A percentile compares a stretch with the other conserved stretches of the same genome.
Conservation (phyloP, 495 filamentous ascomycete genomes). For the Penicillium verhagenii region DNA sequence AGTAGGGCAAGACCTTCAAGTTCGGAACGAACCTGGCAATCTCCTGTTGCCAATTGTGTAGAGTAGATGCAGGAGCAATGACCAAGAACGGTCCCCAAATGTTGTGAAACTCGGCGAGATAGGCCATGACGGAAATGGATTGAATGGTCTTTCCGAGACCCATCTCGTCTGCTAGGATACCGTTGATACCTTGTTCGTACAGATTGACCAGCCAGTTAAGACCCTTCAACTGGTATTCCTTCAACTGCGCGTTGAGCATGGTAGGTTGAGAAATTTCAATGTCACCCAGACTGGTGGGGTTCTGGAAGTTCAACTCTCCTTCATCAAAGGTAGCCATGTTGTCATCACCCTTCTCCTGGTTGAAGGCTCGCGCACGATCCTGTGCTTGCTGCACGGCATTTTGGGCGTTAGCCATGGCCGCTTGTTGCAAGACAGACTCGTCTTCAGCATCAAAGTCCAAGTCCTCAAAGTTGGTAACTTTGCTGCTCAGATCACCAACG, state of each 20-base stretch:
- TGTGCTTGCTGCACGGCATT: conserved; percentile 94
- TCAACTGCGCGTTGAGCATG: conserved; percentile 88
- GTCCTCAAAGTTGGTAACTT: conserved; percentile 90
- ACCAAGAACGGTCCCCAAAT: conserved; percentile 99
- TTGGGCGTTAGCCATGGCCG: conserved; percentile 93
- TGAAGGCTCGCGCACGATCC: conserved; percentile 87
- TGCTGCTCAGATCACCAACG: conserved; percentile 55
- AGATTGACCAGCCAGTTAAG: conserved; percentile 98
- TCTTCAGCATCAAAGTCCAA: conserved; percentile 96
- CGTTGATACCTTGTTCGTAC: conserved; percentile 99
- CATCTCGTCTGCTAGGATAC: conserved; percentile 98
- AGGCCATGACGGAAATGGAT: conserved; percentile 98
- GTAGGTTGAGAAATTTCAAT: conserved; percentile 93
- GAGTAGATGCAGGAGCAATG: conserved; percentile 90
- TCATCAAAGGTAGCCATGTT: conserved; percentile 58
- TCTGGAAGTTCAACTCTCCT: conserved; percentile 99
- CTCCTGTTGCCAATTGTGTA: conserved; percentile 99
- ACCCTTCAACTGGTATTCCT: conserved; percentile 98
- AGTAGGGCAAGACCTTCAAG: conserved; percentile 94
- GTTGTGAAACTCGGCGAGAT: conserved; percentile 92
- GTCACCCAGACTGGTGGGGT: conserved; percentile 89
- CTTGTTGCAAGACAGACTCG: conserved; percentile 74
- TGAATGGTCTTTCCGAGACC: conserved; percentile 98
- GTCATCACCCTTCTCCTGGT: conserved; percentile 55
- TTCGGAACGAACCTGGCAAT: conserved; percentile 90